Evolutionary conservation across 2,329 filamentous ascomycete species (phyloP).

Genomic region (Pyricularia pennisetigena): DNA sequence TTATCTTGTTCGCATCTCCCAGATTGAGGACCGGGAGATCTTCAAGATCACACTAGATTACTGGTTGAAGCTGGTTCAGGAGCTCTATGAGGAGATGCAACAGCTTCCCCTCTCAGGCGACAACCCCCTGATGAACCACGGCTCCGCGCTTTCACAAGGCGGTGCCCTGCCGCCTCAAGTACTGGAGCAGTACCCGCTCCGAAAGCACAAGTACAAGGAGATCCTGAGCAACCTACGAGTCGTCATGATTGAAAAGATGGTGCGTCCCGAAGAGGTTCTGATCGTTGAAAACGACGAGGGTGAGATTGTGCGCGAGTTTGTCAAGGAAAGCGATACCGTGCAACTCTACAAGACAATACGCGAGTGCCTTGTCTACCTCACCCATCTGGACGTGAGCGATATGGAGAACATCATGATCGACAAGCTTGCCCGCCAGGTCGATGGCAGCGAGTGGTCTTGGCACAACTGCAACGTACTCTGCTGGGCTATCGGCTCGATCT

Average conservation of each 20-base stretch:
- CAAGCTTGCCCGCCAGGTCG: constrained; percentile 90
- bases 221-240: constrained; percentile 87
- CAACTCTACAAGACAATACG: constrained; percentile 98
- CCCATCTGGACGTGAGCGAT: constrained; percentile 92
- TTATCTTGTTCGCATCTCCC: constrained; percentile 94
- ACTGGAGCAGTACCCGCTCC: constrained; percentile 82
- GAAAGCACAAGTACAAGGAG: constrained; percentile 97
- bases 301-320: constrained; percentile 96
- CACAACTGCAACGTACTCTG: constrained; percentile 99
- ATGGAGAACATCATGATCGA: constrained; percentile 99
- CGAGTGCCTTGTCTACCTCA: constrained; percentile 94
- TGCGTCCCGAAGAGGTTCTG: constrained; percentile 90
- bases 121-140: constrained; percentile 79
- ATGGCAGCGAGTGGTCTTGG: constrained; percentile 97
- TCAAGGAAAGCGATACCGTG: constrained; percentile 98
- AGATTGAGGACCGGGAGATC: constrained; percentile 97
- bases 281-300: constrained; percentile 99
- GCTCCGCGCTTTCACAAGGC: constrained; percentile 59
- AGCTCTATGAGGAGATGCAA: constrained; percentile 99
- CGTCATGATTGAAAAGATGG: constrained; percentile 99
- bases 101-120: constrained; percentile 78
- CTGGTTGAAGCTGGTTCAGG: constrained; percentile 97
- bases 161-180: constrained; percentile 77
- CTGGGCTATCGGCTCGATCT: constrained; percentile 99
- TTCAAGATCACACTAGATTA: constrained; percentile 99